phyloP scores from a whole-genome alignment of 2,329 filamentous ascomycete species.

The Achaetomium macrosporum region DNA sequence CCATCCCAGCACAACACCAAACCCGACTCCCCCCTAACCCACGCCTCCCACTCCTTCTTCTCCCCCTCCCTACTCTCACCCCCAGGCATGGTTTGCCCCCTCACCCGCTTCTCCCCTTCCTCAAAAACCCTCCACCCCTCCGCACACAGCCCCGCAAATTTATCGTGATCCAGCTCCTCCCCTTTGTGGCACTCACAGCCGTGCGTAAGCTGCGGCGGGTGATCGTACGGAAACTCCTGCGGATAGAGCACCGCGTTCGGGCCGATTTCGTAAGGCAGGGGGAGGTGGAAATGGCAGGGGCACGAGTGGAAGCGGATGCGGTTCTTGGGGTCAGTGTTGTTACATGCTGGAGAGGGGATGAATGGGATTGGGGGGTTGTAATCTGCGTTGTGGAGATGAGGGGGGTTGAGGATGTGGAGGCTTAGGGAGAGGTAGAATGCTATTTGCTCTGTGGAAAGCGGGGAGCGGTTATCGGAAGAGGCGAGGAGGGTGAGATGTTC shows the following conservation, averaged over 20 bases:
- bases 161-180: too few species aligned
- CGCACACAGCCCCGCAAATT: too few species aligned
- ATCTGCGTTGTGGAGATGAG: background rate
- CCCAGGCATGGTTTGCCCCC: background rate
- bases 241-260: too few species aligned
- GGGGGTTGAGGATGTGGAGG: conserved; percentile 3
- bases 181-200: too few species aligned
- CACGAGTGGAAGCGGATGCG: conserved; percentile 11
- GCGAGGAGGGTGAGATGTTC: conserved; percentile 3
- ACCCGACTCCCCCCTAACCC: conserved; percentile 9
- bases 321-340: too few species aligned
- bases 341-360: too few species aligned
- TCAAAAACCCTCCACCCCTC: too few species aligned
- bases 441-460: background rate
- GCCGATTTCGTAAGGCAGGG: background rate
- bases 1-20: conserved; percentile 10
- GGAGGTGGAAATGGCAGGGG: conserved; percentile 10
- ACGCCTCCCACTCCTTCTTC: conserved; percentile 10
- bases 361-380: background rate
- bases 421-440: conserved; percentile 8
- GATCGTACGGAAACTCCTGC: too few species aligned
- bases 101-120: background rate
- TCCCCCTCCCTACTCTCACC: background rate
- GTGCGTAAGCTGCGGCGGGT: too few species aligned
- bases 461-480: background rate